These are phyloP conservation scores for Cinnamomum chago DNA, from an alignment of 164 flowering plant species.

Conservation along the genomic window DNA sequence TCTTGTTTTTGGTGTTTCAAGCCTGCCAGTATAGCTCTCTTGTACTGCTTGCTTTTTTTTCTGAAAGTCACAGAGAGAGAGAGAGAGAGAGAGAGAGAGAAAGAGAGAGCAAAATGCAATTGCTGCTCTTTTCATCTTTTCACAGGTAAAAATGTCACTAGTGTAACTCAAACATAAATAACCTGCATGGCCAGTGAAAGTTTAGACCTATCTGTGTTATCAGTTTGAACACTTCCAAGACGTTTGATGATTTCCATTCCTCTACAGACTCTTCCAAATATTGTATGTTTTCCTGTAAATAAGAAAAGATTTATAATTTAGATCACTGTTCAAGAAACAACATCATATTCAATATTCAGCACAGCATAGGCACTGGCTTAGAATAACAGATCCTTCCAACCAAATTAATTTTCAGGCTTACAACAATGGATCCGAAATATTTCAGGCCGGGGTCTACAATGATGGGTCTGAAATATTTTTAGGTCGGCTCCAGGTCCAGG, in stretches of 20 bases:
- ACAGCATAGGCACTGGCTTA: not conserved
- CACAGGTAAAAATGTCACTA: not conserved
- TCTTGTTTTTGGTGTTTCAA: too few species aligned
- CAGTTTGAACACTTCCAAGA: slow-evolving; percentile 94
- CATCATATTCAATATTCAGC: not conserved
- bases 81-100: too few species aligned
- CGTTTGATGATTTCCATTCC: slow-evolving; percentile 98
- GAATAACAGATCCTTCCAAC: not conserved
- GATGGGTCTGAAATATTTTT: too few species aligned
- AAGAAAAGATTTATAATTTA: not conserved
- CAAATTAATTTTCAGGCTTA: too few species aligned
- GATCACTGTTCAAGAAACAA: not conserved
- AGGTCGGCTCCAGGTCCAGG: too few species aligned
- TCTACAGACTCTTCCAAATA: slow-evolving; percentile 88
- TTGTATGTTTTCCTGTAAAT: slow-evolving; percentile 88
- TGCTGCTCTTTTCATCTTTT: not conserved
- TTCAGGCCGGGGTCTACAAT: too few species aligned
- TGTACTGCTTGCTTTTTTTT: too few species aligned
- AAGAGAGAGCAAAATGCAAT: not conserved
- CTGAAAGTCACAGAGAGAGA: too few species aligned
- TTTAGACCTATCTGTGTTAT: slow-evolving; percentile 75
- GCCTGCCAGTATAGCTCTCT: too few species aligned
- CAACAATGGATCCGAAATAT: too few species aligned
- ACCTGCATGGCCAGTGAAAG: not conserved
- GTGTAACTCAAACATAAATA: not conserved